Evolutionary conservation across 495 filamentous ascomycete species (phyloP).

Genomic region (Trichoderma asperelloides): DNA sequence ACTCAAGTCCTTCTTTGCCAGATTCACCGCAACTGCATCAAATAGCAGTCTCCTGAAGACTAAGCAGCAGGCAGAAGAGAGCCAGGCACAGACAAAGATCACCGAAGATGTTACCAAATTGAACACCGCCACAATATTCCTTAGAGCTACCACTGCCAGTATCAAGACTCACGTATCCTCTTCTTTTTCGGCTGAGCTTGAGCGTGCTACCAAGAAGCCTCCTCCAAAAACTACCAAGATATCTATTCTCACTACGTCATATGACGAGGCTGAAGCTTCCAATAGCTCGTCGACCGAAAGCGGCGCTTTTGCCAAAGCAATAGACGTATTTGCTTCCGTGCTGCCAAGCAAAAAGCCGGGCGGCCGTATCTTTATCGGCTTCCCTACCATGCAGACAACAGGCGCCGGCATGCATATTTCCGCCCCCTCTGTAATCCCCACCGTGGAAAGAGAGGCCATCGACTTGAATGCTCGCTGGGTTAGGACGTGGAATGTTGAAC

Average conservation of each 20-base stretch:
- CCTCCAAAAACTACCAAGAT: slow-evolving; percentile 80
- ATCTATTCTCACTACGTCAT: slow-evolving; percentile 80
- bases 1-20: slow-evolving; percentile 72
- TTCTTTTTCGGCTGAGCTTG: slow-evolving; percentile 73
- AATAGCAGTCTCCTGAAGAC: slow-evolving; percentile 26
- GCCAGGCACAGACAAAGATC: slow-evolving; percentile 44
- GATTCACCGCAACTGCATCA: slow-evolving; percentile 43
- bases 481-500: slow-evolving; percentile 90
- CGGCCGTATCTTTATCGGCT: slow-evolving; percentile 92
- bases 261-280: slow-evolving; percentile 67
- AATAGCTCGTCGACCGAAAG: slow-evolving; percentile 34
- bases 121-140: slow-evolving; percentile 68
- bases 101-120: slow-evolving; percentile 57
- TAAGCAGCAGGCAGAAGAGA: slow-evolving; percentile 45
- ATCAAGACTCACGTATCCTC: slow-evolving; percentile 61
- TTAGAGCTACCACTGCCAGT: slow-evolving; percentile 75
- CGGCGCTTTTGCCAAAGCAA: slow-evolving; percentile 38
- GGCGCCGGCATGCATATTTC: slow-evolving; percentile 92
- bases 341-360: slow-evolving; percentile 68
- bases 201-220: slow-evolving; percentile 92
- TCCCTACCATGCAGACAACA: slow-evolving; percentile 94
- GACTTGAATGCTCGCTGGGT: slow-evolving; percentile 94
- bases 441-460: slow-evolving; percentile 95
- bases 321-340: slow-evolving; percentile 83
- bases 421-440: slow-evolving; percentile 95